phyloP scores from a whole-genome alignment of 495 filamentous ascomycete genomes.

The Opeltia flavorubescens region DNA sequence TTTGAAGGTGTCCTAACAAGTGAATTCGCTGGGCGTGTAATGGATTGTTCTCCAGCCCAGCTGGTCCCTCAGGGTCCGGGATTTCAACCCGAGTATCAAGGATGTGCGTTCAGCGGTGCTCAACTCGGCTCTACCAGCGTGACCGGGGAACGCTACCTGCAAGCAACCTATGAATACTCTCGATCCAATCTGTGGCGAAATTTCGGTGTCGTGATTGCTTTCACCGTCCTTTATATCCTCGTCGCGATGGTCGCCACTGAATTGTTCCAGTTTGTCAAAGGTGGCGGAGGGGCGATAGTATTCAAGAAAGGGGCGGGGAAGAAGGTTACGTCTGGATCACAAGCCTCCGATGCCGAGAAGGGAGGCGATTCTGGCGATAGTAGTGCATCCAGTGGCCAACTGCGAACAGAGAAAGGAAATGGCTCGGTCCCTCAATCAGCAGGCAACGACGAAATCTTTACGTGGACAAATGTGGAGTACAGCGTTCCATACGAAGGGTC shows the following conservation, averaged over 20 bases:
- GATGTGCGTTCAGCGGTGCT: conserved; percentile 48
- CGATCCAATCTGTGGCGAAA: conserved; percentile 64
- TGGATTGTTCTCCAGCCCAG: conserved; percentile 45
- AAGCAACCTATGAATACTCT: conserved; percentile 38
- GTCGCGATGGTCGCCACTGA: conserved; percentile 50
- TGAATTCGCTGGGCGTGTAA: conserved; percentile 54
- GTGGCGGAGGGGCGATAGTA: conserved; percentile 44
- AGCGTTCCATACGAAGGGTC: conserved; percentile 59
- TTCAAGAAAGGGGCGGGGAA: conserved; percentile 54
- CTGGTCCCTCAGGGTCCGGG: conserved; percentile 43
- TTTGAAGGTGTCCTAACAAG: conserved; percentile 87
- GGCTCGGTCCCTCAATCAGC: conserved; percentile 39
- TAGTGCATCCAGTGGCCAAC: conserved; percentile 31
- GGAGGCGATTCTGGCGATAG: conserved; percentile 17
- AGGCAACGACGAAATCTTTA: conserved; percentile 56
- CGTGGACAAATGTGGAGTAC: conserved; percentile 60
- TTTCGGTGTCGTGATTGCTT: conserved; percentile 61
- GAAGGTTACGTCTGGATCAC: conserved; percentile 27
- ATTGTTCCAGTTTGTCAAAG: conserved; percentile 34
- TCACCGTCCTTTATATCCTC: conserved; percentile 51
- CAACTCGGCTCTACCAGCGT: conserved; percentile 30
- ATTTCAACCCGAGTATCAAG: conserved; percentile 37
- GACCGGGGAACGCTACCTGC: conserved; percentile 45
- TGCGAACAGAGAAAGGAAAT: conserved; percentile 25
- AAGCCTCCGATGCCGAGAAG: conserved; percentile 35